Conservation (phyloP, 2,329 filamentous ascomycete species). For the Paecilomyces dactylethromorphus region DNA sequence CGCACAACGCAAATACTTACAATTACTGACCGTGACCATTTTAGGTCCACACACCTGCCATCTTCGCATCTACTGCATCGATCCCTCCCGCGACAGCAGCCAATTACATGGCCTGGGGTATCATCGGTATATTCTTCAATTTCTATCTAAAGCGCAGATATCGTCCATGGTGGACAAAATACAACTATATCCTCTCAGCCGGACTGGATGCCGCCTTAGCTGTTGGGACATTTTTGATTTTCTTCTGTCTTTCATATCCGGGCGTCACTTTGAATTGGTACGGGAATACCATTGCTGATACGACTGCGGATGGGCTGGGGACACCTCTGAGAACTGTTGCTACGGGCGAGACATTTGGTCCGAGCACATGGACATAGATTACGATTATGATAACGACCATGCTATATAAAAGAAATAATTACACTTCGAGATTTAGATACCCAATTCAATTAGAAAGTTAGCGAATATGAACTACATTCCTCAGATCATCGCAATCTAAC, state of each 20-base stretch:
- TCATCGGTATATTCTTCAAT: slow-evolving; percentile 24
- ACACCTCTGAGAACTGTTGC: slow-evolving; percentile 1
- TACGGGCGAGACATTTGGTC: not conserved
- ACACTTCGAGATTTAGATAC: not conserved
- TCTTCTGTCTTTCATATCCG: slow-evolving; percentile 9
- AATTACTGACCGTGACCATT: not conserved
- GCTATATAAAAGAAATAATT: not conserved
- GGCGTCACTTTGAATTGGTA: slow-evolving; percentile 7
- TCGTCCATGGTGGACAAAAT: slow-evolving; percentile 26
- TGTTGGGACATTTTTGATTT: slow-evolving; percentile 10
- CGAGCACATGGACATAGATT: not conserved
- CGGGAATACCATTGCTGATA: slow-evolving; percentile 18
- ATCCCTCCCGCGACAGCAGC: slow-evolving; percentile 21
- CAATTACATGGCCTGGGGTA: slow-evolving; percentile 10
- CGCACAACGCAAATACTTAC: not conserved
- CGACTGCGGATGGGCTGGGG: slow-evolving; percentile 33
- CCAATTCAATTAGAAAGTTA: too few species aligned
- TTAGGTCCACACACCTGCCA: slow-evolving; percentile 2
- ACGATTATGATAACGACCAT: not conserved
- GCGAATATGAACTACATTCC: too few species aligned
- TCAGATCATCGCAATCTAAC: too few species aligned
- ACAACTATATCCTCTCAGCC: slow-evolving; percentile 28
- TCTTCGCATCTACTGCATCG: slow-evolving; percentile 38
- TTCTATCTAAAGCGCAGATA: slow-evolving; percentile 16
- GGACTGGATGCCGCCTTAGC: slow-evolving; percentile 18